Evolutionary conservation across 352 stramenopile genomes (phyloP).

Genomic region (Halophytophthora polymorphica): DNA sequence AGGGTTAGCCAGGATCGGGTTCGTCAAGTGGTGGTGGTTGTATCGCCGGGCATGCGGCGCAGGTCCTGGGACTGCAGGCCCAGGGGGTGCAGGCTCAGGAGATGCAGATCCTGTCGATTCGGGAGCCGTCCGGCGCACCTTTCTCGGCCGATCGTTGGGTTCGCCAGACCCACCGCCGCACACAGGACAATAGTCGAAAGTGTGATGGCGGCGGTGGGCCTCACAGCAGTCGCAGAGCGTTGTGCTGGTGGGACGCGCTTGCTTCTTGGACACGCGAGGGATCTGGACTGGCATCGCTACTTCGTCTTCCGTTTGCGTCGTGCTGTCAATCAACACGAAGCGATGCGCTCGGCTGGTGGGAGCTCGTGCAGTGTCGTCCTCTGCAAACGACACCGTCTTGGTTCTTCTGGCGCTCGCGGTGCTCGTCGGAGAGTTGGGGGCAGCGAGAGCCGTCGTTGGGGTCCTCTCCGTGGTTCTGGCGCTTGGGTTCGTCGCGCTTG

Average conservation of each 20-base stretch:
- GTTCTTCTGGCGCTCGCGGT: constrained; percentile 1
- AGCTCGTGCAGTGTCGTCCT: background rate
- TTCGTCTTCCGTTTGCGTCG: constrained; percentile 28
- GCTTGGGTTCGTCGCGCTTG: background rate
- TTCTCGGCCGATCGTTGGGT: constrained; percentile 12
- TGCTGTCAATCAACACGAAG: constrained; percentile 30
- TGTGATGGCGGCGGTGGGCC: background rate
- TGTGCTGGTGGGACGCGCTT: constrained; percentile 1
- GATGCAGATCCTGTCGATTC: background rate
- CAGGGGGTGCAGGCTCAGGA: too few species aligned
- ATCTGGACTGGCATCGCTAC: constrained; percentile 1
- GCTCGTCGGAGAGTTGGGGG: too few species aligned
- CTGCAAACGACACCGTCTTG: constrained; percentile 27
- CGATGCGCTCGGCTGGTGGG: background rate
- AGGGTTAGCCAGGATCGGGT: constrained; percentile 50
- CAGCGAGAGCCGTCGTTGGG: background rate
- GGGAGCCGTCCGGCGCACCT: constrained; percentile 9
- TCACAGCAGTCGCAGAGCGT: background rate
- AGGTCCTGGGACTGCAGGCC: too few species aligned
- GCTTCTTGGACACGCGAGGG: background rate
- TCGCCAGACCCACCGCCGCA: constrained; percentile 6
- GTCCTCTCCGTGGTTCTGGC: background rate
- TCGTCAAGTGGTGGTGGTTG: constrained; percentile 20
- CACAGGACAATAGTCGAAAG: constrained; percentile 6
- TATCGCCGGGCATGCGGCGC: background rate